These are phyloP conservation scores for Phaeosphaeriaceae sp. DNA, from an alignment of 2,329 filamentous ascomycete species.

Conservation along the genomic window DNA sequence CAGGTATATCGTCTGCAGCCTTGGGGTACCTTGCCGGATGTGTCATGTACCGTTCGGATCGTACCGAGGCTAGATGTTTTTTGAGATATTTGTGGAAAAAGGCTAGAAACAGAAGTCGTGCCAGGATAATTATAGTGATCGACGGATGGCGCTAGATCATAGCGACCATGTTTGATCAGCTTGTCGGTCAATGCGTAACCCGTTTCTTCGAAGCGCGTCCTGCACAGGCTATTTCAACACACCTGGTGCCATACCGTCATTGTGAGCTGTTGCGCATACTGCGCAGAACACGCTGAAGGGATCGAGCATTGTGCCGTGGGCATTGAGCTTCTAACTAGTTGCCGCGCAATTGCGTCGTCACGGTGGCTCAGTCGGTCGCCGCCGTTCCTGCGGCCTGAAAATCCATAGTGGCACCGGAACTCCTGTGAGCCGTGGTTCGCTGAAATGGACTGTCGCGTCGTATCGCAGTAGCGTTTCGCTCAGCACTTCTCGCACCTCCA, in stretches of 20 bases:
- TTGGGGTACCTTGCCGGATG: no score
- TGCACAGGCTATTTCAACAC: background rate
- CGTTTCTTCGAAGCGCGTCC: background rate
- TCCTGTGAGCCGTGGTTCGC: background rate
- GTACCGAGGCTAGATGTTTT: background rate
- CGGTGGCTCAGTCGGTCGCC: no score
- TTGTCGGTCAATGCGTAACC: background rate
- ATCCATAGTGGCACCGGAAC: background rate
- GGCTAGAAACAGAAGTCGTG: background rate
- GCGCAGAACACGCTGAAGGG: background rate
- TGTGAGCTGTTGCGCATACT: background rate
- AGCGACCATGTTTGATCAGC: background rate
- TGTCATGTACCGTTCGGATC: background rate
- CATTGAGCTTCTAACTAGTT: background rate
- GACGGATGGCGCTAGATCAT: background rate
- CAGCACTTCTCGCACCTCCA: background rate
- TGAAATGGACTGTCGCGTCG: background rate
- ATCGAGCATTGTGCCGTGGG: background rate
- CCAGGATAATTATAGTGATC: background rate
- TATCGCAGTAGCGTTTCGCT: background rate
- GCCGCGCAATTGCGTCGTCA: background rate
- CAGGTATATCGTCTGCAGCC: no score
- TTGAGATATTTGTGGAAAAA: background rate
- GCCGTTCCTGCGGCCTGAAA: background rate
- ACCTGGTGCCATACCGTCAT: background rate